Evolutionary conservation across 768 basidiomycete species (phyloP).

Genomic region (Sarcodon sp.): DNA sequence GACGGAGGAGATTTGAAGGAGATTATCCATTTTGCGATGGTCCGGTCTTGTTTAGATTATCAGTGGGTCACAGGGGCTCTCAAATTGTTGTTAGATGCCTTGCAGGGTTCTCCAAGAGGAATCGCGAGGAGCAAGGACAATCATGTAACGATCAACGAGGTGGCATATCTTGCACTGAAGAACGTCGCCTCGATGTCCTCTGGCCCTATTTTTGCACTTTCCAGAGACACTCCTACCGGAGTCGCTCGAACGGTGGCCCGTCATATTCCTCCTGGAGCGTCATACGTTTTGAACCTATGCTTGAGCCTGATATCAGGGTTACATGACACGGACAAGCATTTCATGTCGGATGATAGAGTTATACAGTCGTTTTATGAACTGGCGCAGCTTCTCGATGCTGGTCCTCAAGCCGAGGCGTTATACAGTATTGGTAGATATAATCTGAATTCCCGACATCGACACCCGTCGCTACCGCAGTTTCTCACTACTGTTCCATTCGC

Average conservation of each 20-base stretch:
- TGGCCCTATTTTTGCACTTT: neutral
- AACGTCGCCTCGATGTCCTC: neutral
- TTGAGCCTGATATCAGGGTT: neutral
- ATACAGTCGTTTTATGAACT: neutral
- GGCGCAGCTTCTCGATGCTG: neutral
- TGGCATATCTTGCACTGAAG: neutral
- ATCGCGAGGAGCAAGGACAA: too few relatives aligned
- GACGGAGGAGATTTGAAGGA: slow-evolving; percentile 27
- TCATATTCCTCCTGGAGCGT: neutral
- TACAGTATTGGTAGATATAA: neutral
- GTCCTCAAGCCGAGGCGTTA: neutral
- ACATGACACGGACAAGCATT: neutral
- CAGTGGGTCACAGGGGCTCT: slow-evolving; percentile 33
- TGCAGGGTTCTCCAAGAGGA: neutral
- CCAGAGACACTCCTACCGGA: neutral
- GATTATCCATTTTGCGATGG: slow-evolving; percentile 35
- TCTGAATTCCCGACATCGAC: neutral
- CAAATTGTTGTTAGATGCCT: slow-evolving; percentile 2
- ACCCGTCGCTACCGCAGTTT: neutral
- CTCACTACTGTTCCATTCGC: neutral
- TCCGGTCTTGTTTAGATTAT: slow-evolving; percentile 42
- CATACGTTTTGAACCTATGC: neutral
- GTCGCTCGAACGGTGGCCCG: neutral
- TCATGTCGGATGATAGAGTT: neutral
- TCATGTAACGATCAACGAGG: neutral